These are phyloP conservation scores for Yamadazyma atmosphaerica DNA, from an alignment of 1,139 yeast species.

Conservation along the genomic window DNA sequence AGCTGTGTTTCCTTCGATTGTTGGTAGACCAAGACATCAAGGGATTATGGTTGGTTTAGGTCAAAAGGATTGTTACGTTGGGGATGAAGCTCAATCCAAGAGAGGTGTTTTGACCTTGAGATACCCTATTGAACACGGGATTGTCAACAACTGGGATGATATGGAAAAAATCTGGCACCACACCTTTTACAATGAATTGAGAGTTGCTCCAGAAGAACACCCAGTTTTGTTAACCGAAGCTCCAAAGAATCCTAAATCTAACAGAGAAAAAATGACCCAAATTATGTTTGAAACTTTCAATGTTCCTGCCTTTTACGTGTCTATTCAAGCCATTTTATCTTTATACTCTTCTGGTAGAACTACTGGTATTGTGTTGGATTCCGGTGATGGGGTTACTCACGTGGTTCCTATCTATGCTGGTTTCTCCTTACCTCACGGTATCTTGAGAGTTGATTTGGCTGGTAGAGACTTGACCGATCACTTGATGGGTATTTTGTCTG, in stretches of 20 bases:
- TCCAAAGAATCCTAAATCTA: slow-evolving; percentile 98
- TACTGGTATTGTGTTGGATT: slow-evolving; percentile 98
- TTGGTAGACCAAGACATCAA: slow-evolving; percentile 99
- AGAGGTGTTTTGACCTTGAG: slow-evolving; percentile 99
- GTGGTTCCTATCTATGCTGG: slow-evolving; percentile 99
- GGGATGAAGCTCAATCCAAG: slow-evolving; percentile 99
- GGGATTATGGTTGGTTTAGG: slow-evolving; percentile 99
- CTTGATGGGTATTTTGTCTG: slow-evolving; percentile 96
- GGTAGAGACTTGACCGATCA: slow-evolving; percentile 99
- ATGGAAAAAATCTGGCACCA: slow-evolving; percentile 99
- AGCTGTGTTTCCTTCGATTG: slow-evolving; percentile 99
- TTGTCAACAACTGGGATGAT: slow-evolving; percentile 99
- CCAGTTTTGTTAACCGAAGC: slow-evolving; percentile 98
- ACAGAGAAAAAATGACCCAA: slow-evolving; percentile 99
- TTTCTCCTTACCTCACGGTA: slow-evolving; percentile 99
- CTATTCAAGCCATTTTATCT: slow-evolving; percentile 97
- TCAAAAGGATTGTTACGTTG: slow-evolving; percentile 99
- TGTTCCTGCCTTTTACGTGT: slow-evolving; percentile 98
- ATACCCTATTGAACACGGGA: slow-evolving; percentile 99
- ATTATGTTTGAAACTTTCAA: slow-evolving; percentile 98
- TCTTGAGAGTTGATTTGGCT: slow-evolving; percentile 97
- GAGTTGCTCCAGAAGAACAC: slow-evolving; percentile 99
- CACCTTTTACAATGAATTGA: slow-evolving; percentile 95
- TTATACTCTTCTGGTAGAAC: slow-evolving; percentile 99
- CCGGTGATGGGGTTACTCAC: slow-evolving; percentile 99